Conservation (phyloP, 768 basidiomycete species). For the Hygrophorus pudorinus region DNA sequence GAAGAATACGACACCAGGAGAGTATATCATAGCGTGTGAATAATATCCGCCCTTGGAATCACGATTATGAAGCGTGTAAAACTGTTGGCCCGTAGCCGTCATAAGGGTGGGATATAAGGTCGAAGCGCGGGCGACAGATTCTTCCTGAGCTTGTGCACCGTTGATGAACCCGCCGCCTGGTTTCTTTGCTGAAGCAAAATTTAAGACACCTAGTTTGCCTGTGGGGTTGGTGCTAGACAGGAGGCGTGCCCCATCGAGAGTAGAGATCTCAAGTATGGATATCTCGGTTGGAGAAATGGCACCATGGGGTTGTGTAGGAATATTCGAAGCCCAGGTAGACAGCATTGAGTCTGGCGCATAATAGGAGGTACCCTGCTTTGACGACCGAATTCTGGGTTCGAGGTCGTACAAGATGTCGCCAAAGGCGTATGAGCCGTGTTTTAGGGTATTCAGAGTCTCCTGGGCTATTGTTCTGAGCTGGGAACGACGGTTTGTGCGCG, state of each 20-base stretch:
- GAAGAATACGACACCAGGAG: conserved; percentile 52
- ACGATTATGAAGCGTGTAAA: conserved; percentile 50
- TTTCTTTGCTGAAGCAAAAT: conserved; percentile 67
- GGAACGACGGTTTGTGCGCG: too few species aligned
- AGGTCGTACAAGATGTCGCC: conserved; percentile 21
- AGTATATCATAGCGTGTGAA: conserved; percentile 72
- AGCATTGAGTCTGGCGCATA: conserved; percentile 40
- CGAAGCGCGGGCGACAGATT: conserved; percentile 69
- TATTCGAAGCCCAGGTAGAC: conserved; percentile 30
- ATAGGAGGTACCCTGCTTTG: conserved; percentile 37
- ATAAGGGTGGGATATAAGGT: conserved; percentile 57
- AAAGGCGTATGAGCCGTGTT: conserved; percentile 30
- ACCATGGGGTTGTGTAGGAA: neutral
- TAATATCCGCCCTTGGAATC: conserved; percentile 48
- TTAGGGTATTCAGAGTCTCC: conserved; percentile 38
- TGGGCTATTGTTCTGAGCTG: conserved; percentile 35
- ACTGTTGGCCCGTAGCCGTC: conserved; percentile 42
- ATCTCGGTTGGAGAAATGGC: conserved; percentile 19
- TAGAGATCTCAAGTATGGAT: conserved; percentile 51
- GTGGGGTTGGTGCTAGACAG: conserved; percentile 13
- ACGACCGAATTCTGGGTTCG: conserved; percentile 13
- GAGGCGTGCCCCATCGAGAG: conserved; percentile 49
- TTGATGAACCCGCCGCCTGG: conserved; percentile 69
- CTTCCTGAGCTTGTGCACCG: conserved; percentile 73
- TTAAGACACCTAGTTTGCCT: conserved; percentile 50